Evolutionary conservation across 257 asterid genomes (phyloP), one percentile per base, ranked within the genome.

Genomic region (Linderniella brevidens): DNA sequence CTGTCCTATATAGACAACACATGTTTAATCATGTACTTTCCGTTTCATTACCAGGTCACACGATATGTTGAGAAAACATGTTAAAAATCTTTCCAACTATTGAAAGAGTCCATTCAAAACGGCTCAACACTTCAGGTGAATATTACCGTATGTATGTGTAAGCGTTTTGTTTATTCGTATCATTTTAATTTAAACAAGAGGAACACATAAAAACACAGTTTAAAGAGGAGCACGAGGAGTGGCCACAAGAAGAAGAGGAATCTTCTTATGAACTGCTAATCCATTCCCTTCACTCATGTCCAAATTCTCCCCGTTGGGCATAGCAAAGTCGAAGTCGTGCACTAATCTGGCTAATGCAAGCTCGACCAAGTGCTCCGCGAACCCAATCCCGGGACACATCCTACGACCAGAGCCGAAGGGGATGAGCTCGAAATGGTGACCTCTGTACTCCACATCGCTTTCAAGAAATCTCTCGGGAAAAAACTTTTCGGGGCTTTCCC

Each of bases 381-480:
- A 69, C 1, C 50, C 5, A 5, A 63, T 57, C 4, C 77, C 93
- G 0, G 79, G 88, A 15, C 87, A 77, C 0, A 64, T 72, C 44
- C 84, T 71, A 41, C 81, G 49, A 0, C 88, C 93, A 0, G 79
- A 65, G 1, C 93, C 93, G 44, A 74, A 80, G 0, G 82, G 88
- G 8, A 61, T 63, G 14, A 67, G 52, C 58, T 73, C 75, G 37
- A 74, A 74, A 44, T 74, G 55, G 0, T 50, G 48, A n/a, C 88
- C 82, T 32, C 12, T 62, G 46, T 48, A 71, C 43, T 77, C 84
- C 3, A 57, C 46, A 2, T 37, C 10, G 38, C 37, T 12, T 14
- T 57, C 46, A 49, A 67, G 41, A 20, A 80, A 77, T 11, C 85
- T 69, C 48, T 74, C 85, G 0, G 82, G 93, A 5, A 5, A 35